phyloP scores from a whole-genome alignment of 2,329 filamentous ascomycete genomes.

The Zopfia rhizophila region DNA sequence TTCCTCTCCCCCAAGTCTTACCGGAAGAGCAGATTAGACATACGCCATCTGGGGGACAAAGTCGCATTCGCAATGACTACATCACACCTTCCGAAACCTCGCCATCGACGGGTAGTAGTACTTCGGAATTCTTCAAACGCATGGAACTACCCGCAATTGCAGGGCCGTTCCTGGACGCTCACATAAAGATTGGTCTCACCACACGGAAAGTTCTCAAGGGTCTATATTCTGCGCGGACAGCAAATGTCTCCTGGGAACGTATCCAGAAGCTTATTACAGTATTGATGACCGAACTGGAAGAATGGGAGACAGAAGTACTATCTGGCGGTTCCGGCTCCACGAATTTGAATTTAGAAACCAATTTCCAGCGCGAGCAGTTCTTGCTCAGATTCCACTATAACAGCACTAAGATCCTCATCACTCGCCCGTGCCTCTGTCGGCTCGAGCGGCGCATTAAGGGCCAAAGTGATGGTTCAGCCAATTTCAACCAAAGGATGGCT shows the following conservation, averaged over 20 bases:
- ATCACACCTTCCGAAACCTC: neutral
- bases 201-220: slow-evolving; percentile 42
- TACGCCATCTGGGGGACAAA: neutral
- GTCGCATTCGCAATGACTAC: too few species aligned
- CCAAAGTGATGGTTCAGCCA: slow-evolving; percentile 40
- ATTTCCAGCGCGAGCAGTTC: slow-evolving; percentile 23
- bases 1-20: slow-evolving; percentile 34
- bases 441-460: slow-evolving; percentile 43
- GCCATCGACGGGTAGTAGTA: neutral
- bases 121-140: too few species aligned
- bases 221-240: slow-evolving; percentile 49
- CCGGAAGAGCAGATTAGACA: slow-evolving; percentile 19
- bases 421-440: slow-evolving; percentile 51
- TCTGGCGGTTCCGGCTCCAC: slow-evolving; percentile 26
- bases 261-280: slow-evolving; percentile 44
- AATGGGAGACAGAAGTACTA: slow-evolving; percentile 44
- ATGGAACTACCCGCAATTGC: neutral
- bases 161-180: slow-evolving; percentile 20
- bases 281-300: slow-evolving; percentile 42
- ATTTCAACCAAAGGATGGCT: slow-evolving; percentile 44
- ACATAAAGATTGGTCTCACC: slow-evolving; percentile 42
- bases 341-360: neutral
- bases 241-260: slow-evolving; percentile 47
- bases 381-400: slow-evolving; percentile 42
- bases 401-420: slow-evolving; percentile 48